Base-by-base conservation (phyloP, 164 flowering plant genomes). In the Umbellularia californica region DNA sequence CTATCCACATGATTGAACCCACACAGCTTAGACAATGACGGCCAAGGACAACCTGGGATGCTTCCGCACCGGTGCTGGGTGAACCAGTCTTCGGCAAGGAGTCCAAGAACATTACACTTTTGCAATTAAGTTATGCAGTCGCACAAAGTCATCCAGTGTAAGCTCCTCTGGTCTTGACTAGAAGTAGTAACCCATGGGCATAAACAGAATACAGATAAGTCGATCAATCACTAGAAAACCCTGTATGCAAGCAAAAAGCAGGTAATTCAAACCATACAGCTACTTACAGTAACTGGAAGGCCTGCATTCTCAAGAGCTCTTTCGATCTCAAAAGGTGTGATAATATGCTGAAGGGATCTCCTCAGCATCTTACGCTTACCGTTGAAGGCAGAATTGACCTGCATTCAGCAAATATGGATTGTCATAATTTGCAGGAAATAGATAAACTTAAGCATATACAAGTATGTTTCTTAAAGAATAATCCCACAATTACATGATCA, bases 121-220 rank as follows among this genome's bases (percentile, higher is more conserved):
- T 69, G 79, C 81, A 72, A 95, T 84, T 30, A 86, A 72, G 77
- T 91, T 88, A 77, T 94, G 97, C 82, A 96, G 74, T 72, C 80
- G 90, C 75, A 96, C 97, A 79, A 96, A 94, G 78, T 92, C 88
- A 19, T 92, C 92, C 71, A 94, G 51, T 13, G 94, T 89, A 27
- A 96, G 97, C 84, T 96, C 97, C 81, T 83, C 95, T 58, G 99
- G 98, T 72, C 97, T 86, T 25, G 97, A 83, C 97, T 92, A 93
- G 82, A 86, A 14, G 64, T 17, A 27, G 66, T 10, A n/a, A 68
- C 15, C 20, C 72, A 22, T 51, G 76, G 35, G n/a, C n/a, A 22
- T 63, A 11, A 9, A 24, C 2, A 58, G 24, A 50, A 10, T 55
- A 4, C 19, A 63, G 60, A 7, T 67, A 17, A 68, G 60, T 22